Percentiles rank a stretch among this genome's conserved stretches.
phyloP scores from a whole-genome alignment of 805 yeast genomes.

The Metschnikowia lunata region DNA sequence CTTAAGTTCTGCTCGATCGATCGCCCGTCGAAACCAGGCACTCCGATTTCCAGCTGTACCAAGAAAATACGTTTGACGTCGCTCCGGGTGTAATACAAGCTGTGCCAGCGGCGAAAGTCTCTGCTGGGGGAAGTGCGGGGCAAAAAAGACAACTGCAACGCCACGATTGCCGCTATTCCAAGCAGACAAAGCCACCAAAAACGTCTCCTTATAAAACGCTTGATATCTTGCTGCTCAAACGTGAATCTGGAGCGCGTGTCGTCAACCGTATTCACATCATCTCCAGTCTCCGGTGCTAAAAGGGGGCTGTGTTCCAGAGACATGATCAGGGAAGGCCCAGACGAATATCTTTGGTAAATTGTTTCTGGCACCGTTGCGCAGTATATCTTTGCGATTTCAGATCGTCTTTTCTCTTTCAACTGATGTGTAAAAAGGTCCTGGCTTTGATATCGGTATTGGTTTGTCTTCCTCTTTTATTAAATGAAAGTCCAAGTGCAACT shows the following conservation, averaged over 20 bases:
- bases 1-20: constrained; percentile 26
- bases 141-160: constrained; percentile 65
- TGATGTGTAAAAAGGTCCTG: too few species aligned
- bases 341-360: constrained; percentile 68
- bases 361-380: constrained; percentile 22
- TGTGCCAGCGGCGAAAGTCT: constrained; percentile 74
- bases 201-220: constrained; percentile 12
- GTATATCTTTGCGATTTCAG: too few species aligned
- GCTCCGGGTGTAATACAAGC: constrained; percentile 55
- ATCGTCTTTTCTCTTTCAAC: too few species aligned
- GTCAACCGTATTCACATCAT: background rate
- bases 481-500: too few species aligned
- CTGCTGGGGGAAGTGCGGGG: constrained; percentile 82
- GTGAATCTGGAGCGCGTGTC: constrained; percentile 4
- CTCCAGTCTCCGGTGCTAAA: background rate
- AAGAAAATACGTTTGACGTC: constrained; percentile 67
- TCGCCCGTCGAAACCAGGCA: constrained; percentile 13
- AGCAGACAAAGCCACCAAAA: constrained; percentile 44
- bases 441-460: too few species aligned
- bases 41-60: constrained; percentile 19
- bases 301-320: constrained; percentile 7
- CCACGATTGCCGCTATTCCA: constrained; percentile 48
- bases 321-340: constrained; percentile 19
- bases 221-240: constrained; percentile 6
- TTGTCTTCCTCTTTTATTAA: too few species aligned